Conservation (phyloP, 352 stramenopile genomes). For the Globisporangium ultimum region DNA sequence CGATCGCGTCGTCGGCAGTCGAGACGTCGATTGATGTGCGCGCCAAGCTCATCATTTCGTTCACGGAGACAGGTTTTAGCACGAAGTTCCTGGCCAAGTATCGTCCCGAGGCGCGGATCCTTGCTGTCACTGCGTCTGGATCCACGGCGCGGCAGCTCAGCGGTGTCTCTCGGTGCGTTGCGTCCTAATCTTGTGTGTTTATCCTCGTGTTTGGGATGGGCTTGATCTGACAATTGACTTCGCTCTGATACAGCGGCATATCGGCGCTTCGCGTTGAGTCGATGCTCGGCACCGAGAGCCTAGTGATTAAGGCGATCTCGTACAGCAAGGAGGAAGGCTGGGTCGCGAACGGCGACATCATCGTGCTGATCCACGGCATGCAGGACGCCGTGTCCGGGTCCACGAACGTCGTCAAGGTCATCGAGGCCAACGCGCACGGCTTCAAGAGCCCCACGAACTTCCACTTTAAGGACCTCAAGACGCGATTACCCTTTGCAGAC, state of each 20-base stretch:
- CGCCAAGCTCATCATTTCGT: conserved; percentile 96
- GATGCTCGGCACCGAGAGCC: conserved; percentile 81
- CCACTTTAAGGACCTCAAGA: conserved; percentile 54
- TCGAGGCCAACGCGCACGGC: conserved; percentile 63
- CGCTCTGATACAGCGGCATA: conserved; percentile 44
- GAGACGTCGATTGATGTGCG: conserved; percentile 97
- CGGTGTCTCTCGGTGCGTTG: conserved; percentile 68
- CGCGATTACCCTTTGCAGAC: conserved; percentile 13
- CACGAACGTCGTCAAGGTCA: conserved; percentile 90
- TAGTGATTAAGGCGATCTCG: conserved; percentile 84
- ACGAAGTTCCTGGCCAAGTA: conserved; percentile 97
- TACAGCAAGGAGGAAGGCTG: conserved; percentile 77
- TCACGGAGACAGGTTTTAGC: conserved; percentile 94
- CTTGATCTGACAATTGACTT: no score
- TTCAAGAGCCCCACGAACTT: conserved; percentile 72
- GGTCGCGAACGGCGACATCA: conserved; percentile 80
- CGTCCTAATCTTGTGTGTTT: not conserved
- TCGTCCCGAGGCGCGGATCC: conserved; percentile 80
- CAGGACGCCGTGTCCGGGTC: conserved; percentile 76
- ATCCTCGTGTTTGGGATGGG: no score
- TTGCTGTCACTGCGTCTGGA: conserved; percentile 85
- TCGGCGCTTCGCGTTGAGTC: conserved; percentile 61
- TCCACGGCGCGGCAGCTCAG: conserved; percentile 69
- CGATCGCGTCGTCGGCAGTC: conserved; percentile 95
- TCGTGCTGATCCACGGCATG: conserved; percentile 89